Conservation (phyloP, 202 grass and related monocot species). For the Schoenoplectus tabernaemontani region DNA sequence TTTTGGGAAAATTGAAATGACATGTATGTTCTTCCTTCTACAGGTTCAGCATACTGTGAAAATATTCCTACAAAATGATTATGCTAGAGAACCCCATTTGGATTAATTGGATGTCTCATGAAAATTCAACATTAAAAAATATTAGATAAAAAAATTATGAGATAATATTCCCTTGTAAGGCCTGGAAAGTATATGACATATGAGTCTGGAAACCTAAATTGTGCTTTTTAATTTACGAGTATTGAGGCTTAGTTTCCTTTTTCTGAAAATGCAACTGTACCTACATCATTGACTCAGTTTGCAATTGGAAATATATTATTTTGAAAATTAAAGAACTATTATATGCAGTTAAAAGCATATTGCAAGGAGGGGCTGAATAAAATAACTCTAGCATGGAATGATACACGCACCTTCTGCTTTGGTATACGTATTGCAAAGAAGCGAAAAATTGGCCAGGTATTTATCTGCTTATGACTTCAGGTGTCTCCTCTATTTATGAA, state of each 20-base stretch:
- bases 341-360: slow-evolving; percentile 61
- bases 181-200: too few species aligned
- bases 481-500: not conserved
- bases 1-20: too few species aligned
- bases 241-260: too few species aligned
- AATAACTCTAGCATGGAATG: slow-evolving; percentile 66
- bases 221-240: not conserved
- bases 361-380: slow-evolving; percentile 87
- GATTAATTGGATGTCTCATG: not conserved
- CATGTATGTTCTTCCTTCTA: not conserved
- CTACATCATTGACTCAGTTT: slow-evolving; percentile 18
- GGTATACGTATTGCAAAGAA: slow-evolving; percentile 69
- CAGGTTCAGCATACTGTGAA: not conserved
- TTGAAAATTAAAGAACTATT: slow-evolving; percentile 10
- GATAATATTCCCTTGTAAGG: not conserved
- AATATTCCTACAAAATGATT: not conserved
- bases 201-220: not conserved
- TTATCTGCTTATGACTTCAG: not conserved
- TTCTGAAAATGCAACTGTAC: too few species aligned
- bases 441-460: slow-evolving; percentile 53
- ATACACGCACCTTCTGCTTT: slow-evolving; percentile 84
- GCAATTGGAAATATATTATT: not conserved
- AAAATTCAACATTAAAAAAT: not conserved
- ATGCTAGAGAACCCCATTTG: not conserved
- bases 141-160: not conserved